A percentile compares a stretch with the other conserved stretches of the same genome.
Conservation (phyloP, 257 asterid species). For the Knoxia roxburghii region DNA sequence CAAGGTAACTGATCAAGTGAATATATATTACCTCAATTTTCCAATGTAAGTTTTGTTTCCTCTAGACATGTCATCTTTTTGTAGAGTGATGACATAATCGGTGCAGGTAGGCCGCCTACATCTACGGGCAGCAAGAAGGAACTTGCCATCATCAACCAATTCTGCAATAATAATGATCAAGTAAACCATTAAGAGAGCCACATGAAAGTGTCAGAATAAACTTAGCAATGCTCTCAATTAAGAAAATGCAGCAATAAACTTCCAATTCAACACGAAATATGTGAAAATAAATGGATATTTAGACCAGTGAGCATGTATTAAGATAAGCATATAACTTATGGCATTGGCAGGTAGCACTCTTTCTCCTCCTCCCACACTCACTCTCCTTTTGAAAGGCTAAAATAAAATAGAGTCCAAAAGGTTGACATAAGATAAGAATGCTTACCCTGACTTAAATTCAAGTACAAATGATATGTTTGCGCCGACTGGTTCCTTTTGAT, state of each 20-base stretch:
- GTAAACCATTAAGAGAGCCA: slow-evolving; percentile 9
- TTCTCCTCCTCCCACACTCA: too few relatives aligned
- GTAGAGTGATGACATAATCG: slow-evolving; percentile 68
- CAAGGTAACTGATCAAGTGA: not conserved
- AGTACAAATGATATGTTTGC: slow-evolving; percentile 63
- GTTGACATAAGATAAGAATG: not conserved
- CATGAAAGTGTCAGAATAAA: not conserved
- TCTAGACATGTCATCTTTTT: slow-evolving; percentile 53
- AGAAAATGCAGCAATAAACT: not conserved
- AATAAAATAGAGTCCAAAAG: not conserved
- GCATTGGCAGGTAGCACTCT: too few relatives aligned
- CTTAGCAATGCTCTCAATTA: not conserved
- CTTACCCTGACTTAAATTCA: slow-evolving; percentile 71
- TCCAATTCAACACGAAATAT: not conserved
- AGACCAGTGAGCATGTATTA: not conserved
- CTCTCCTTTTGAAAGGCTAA: too few relatives aligned
- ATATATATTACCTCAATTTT: slow-evolving; percentile 61
- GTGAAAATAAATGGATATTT: not conserved
- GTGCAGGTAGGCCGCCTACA: slow-evolving; percentile 77
- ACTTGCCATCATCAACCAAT: slow-evolving; percentile 85
- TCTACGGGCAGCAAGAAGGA: slow-evolving; percentile 88
- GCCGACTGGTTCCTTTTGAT: slow-evolving; percentile 68
- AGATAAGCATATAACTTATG: not conserved
- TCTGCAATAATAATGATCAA: slow-evolving; percentile 47
- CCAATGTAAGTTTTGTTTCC: slow-evolving; percentile 61